These are phyloP conservation scores for Puccinellia tenuiflora DNA, from an alignment of 176 grass and related monocot species.

Conservation along the genomic window DNA sequence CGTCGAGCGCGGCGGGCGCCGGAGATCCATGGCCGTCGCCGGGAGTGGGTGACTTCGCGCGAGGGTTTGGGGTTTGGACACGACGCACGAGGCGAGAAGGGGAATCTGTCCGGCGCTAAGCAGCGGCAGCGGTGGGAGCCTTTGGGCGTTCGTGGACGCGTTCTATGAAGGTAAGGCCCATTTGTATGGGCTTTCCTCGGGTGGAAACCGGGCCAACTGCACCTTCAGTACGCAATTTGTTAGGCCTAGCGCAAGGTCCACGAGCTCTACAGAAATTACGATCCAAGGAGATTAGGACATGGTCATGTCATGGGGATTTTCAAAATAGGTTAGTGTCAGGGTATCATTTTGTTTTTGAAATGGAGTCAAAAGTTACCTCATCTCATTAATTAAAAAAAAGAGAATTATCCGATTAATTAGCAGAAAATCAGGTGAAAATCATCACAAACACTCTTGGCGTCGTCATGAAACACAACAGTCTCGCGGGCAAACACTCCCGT, in stretches of 20 bases:
- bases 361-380: no score
- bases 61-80: constrained; percentile 21
- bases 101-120: neutral
- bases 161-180: neutral
- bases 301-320: no score
- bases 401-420: no score
- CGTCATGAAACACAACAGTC: no score
- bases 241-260: neutral
- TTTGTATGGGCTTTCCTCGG: neutral
- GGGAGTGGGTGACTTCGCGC: neutral
- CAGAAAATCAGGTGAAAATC: no score
- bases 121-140: neutral
- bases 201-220: neutral
- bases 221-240: neutral
- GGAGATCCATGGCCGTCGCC: constrained; percentile 51
- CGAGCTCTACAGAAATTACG: neutral
- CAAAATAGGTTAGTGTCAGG: no score
- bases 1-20: constrained; percentile 45
- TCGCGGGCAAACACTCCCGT: no score
- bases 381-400: no score
- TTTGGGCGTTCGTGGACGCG: neutral
- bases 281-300: neutral
- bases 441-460: no score
- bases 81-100: neutral
- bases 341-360: no score